Percentiles rank a stretch among this genome's conserved stretches.
Evolutionary conservation across 2,329 filamentous ascomycete species (phyloP).

Genomic region (Aureobasidium lini): DNA sequence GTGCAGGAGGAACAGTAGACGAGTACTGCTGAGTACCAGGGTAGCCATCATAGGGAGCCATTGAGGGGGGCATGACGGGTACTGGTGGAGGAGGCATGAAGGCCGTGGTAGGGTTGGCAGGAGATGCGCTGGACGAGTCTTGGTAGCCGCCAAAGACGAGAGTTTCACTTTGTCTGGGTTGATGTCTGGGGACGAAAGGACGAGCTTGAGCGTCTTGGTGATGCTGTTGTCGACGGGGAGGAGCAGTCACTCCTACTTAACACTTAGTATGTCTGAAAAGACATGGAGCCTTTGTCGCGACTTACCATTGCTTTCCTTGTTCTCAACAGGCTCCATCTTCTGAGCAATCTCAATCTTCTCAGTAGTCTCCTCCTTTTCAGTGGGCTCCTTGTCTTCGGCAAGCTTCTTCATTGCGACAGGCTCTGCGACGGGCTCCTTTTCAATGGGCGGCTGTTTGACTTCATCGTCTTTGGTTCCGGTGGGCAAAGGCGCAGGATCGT

Average conservation of each 20-base stretch:
- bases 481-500: background rate
- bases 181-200: constrained; percentile 8
- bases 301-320: constrained; percentile 1
- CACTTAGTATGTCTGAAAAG: background rate
- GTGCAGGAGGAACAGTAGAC: background rate
- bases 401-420: constrained; percentile 1
- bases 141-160: constrained; percentile 28
- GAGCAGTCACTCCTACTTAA: background rate
- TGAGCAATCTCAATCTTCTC: background rate
- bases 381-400: background rate
- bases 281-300: background rate
- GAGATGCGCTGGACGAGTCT: constrained; percentile 29
- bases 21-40: background rate
- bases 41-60: background rate
- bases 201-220: constrained; percentile 8
- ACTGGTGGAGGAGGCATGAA: background rate
- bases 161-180: background rate
- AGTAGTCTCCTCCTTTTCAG: background rate
- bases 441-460: background rate
- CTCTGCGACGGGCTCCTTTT: constrained; percentile 2
- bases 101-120: constrained; percentile 13
- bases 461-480: background rate
- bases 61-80: background rate
- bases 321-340: background rate
- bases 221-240: background rate